A percentile compares a stretch with the other conserved stretches of the same genome.
Conservation (phyloP, 2,329 filamentous ascomycete species). For the Mollisiaceae sp. region DNA sequence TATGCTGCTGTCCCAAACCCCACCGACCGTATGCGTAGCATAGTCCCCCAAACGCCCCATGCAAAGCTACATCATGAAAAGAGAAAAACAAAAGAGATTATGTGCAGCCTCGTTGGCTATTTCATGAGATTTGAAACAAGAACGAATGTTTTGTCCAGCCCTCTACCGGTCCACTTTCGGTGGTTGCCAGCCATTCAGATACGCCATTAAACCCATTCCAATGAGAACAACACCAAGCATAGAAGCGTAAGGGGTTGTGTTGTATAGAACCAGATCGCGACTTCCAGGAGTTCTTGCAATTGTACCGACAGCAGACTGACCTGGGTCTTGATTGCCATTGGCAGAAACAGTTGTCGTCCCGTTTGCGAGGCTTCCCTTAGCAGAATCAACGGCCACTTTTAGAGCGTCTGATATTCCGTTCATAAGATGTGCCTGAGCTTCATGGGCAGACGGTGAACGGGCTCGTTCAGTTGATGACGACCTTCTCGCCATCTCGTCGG, state of each 20-base stretch:
- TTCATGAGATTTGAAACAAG: constrained; percentile 12
- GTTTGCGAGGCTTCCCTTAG: constrained; percentile 31
- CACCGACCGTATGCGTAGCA: constrained; percentile 28
- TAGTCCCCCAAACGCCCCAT: constrained; percentile 27
- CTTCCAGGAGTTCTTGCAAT: constrained; percentile 47
- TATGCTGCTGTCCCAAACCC: constrained; percentile 33
- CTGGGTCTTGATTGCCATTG: constrained; percentile 28
- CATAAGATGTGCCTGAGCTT: constrained; percentile 1
- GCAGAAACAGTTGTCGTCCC: constrained; percentile 25
- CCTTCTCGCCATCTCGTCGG: constrained; percentile 61
- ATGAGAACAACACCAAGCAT: constrained; percentile 83
- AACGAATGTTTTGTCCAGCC: constrained; percentile 13
- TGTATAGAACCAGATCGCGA: constrained; percentile 54
- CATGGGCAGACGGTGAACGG: constrained; percentile 21
- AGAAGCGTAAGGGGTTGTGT: constrained; percentile 76
- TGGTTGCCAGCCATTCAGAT: constrained; percentile 80
- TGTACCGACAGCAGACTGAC: constrained; percentile 38
- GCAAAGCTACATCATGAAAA: constrained; percentile 33
- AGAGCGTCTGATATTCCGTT: constrained; percentile 25
- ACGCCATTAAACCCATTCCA: constrained; percentile 84
- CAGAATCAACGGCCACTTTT: constrained; percentile 17
- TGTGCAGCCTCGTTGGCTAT: constrained; percentile 22
- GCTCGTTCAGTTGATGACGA: constrained; percentile 33
- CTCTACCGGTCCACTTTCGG: constrained; percentile 41
- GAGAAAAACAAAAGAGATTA: constrained; percentile 34